Evolutionary conservation across 345 rosid genomes (phyloP).

Genomic region (Euclidium syriacum): DNA sequence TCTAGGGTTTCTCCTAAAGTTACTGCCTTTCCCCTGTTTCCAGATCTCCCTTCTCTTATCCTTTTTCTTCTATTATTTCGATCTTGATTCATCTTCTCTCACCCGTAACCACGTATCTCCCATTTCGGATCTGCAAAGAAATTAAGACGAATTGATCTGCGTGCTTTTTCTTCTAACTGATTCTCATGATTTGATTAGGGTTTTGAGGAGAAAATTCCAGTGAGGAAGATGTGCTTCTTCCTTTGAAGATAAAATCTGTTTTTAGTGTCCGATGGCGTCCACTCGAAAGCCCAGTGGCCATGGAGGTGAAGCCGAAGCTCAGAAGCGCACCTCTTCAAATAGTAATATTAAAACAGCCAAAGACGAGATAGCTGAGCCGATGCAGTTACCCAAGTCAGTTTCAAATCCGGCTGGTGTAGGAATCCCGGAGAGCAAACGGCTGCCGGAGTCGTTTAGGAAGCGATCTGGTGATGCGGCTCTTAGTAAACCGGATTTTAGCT

Average conservation of each 20-base stretch:
- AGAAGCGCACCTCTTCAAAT: constrained; percentile 32
- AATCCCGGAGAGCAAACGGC: constrained; percentile 40
- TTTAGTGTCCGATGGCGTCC: constrained; percentile 25
- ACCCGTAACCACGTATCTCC: neutral
- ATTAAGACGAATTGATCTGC: neutral
- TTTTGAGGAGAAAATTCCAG: neutral
- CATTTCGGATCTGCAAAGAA: constrained; percentile 17
- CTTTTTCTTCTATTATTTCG: neutral
- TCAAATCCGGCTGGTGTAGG: constrained; percentile 33
- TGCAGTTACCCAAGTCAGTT: constrained; percentile 28
- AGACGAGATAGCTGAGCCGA: constrained; percentile 25
- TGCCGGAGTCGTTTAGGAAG: constrained; percentile 34
- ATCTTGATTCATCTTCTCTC: neutral
- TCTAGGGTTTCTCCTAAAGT: constrained; percentile 26
- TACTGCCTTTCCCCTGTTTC: constrained; percentile 10
- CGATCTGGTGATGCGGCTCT: constrained; percentile 33
- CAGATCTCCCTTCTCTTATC: constrained; percentile 5
- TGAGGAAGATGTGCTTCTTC: constrained; percentile 11
- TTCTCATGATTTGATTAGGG: constrained; percentile 18
- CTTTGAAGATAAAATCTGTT: neutral
- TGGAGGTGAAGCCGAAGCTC: constrained; percentile 37
- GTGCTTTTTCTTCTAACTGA: constrained; percentile 10
- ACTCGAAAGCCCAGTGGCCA: constrained; percentile 35
- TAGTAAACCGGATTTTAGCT: constrained; percentile 37
- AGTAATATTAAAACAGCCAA: constrained; percentile 31